Percentiles rank a stretch among this genome's conserved stretches.
phyloP scores from a whole-genome alignment of 371 early-diverging fungal species.

The Lichtheimia corymbifera region DNA sequence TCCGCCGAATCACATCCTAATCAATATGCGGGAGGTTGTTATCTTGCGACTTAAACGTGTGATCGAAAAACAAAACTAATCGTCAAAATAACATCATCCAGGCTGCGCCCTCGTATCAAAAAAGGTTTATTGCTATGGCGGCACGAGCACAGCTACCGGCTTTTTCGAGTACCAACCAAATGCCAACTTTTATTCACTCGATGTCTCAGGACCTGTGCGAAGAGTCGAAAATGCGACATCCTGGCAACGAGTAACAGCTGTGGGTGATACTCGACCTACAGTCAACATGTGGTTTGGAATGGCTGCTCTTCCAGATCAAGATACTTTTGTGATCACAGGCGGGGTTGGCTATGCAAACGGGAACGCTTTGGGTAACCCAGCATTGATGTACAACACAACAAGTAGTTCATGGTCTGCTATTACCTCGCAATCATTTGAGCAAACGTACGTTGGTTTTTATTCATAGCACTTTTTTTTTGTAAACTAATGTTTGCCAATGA shows the following conservation, averaged over 20 bases:
- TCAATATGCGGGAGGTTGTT: neutral
- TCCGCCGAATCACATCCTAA: neutral
- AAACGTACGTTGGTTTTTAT: too few species aligned
- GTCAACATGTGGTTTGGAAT: constrained; percentile 1
- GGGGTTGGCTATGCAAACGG: neutral
- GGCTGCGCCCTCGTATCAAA: neutral
- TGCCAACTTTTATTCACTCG: neutral
- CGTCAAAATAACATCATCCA: neutral
- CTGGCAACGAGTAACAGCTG: neutral
- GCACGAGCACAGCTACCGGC: neutral
- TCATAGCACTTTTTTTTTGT: too few species aligned
- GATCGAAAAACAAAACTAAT: too few species aligned
- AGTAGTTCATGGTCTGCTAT: neutral
- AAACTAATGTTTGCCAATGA: too few species aligned
- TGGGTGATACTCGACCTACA: neutral
- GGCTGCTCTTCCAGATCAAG: neutral
- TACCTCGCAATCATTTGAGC: neutral
- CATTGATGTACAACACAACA: neutral
- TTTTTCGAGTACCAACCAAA: neutral
- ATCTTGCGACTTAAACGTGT: too few species aligned
- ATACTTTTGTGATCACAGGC: neutral
- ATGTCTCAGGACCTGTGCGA: neutral
- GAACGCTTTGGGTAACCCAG: neutral
- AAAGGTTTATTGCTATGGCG: neutral
- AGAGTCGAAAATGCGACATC: neutral